phyloP scores from a whole-genome alignment of 2,329 filamentous ascomycete species.

The Cryphonectria radicalis region DNA sequence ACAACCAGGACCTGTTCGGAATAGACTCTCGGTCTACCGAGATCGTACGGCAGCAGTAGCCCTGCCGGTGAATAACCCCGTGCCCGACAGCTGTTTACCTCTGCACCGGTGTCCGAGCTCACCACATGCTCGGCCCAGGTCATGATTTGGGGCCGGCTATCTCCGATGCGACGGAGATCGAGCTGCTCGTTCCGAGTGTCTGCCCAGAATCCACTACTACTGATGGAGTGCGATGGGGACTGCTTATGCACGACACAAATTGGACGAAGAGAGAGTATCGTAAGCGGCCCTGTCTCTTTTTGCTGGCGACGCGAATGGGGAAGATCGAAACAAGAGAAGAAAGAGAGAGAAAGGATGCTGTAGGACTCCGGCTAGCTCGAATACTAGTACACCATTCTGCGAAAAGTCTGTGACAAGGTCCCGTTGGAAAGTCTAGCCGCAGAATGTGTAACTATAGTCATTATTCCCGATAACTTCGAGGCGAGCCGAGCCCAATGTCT shows the following conservation, averaged over 20 bases:
- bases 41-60: neutral
- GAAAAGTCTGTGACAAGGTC: neutral
- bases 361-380: neutral
- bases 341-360: neutral
- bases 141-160: neutral
- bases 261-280: neutral
- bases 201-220: neutral
- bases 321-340: neutral
- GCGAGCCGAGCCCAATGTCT: slow-evolving; percentile 4
- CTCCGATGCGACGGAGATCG: slow-evolving; percentile 8
- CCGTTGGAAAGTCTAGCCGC: neutral
- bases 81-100: neutral
- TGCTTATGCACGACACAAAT: neutral
- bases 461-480: slow-evolving; percentile 9
- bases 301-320: neutral
- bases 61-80: neutral
- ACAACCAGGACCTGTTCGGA: neutral
- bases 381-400: neutral
- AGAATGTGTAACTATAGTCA: neutral
- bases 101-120: neutral
- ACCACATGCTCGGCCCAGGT: neutral
- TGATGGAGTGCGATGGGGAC: neutral
- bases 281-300: neutral
- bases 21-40: neutral
- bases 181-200: neutral